These are phyloP conservation scores for Phytophthora rubi DNA, from an alignment of 352 stramenopile species.

Conservation along the genomic window DNA sequence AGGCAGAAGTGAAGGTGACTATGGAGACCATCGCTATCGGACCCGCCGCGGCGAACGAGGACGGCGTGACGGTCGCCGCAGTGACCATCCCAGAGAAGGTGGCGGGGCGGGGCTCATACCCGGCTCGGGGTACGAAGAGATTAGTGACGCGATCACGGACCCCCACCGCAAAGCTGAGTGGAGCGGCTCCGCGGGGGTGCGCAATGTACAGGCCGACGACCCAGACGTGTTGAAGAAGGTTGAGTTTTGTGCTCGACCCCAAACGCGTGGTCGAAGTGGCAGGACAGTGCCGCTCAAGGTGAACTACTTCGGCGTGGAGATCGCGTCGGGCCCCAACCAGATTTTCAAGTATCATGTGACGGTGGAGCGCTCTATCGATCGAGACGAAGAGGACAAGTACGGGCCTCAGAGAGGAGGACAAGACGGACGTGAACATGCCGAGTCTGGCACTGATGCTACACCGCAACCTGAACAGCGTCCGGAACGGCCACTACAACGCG, in stretches of 20 bases:
- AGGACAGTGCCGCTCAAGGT: constrained; percentile 37
- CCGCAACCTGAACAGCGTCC: neutral
- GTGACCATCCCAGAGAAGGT: neutral
- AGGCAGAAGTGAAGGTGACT: neutral
- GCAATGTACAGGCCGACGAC: constrained; percentile 26
- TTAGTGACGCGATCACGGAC: constrained; percentile 47
- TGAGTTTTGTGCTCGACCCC: constrained; percentile 37
- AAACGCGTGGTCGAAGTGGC: constrained; percentile 16
- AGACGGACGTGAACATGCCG: neutral
- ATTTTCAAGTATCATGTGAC: constrained; percentile 66
- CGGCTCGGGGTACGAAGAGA: constrained; percentile 46
- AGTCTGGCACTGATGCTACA: neutral
- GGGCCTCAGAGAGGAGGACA: constrained; percentile 5
- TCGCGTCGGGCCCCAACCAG: constrained; percentile 39
- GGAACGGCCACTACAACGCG: constrained; percentile 36
- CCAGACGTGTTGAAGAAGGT: constrained; percentile 25
- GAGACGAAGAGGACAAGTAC: constrained; percentile 33
- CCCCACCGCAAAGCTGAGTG: constrained; percentile 37
- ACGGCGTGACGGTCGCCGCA: neutral
- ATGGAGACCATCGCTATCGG: neutral
- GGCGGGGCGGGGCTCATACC: neutral
- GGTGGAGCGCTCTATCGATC: constrained; percentile 31
- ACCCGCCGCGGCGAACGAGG: neutral
- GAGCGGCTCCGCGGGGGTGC: constrained; percentile 27
- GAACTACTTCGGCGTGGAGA: constrained; percentile 58